A percentile compares a stretch with the other conserved stretches of the same genome.
phyloP scores from a whole-genome alignment of 805 yeast species.

The Cyberlindnera euphorbiiphila region DNA sequence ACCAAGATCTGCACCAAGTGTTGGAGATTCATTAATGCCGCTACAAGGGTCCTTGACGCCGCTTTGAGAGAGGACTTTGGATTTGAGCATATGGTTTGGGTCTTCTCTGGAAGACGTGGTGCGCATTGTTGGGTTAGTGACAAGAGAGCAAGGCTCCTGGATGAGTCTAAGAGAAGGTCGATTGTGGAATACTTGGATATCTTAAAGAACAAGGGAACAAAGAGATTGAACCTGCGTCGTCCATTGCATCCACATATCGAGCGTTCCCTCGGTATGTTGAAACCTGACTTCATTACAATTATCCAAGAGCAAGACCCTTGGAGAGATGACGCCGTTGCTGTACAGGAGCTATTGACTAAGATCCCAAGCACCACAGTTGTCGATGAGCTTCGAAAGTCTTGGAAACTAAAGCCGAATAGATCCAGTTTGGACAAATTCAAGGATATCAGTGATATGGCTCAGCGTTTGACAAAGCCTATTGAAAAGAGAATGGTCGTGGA shows the following conservation, averaged over 20 bases:
- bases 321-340: slow-evolving; percentile 51
- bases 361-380: slow-evolving; percentile 56
- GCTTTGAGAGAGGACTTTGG: slow-evolving; percentile 88
- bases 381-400: slow-evolving; percentile 48
- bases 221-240: slow-evolving; percentile 53
- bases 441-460: slow-evolving; percentile 56
- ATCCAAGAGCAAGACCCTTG: slow-evolving; percentile 90
- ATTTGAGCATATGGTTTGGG: slow-evolving; percentile 84
- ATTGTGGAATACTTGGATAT: slow-evolving; percentile 83
- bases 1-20: slow-evolving; percentile 84
- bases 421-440: slow-evolving; percentile 71
- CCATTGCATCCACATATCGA: slow-evolving; percentile 89
- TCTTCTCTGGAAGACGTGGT: slow-evolving; percentile 97
- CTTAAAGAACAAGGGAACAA: slow-evolving; percentile 48
- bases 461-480: slow-evolving; percentile 35
- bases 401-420: slow-evolving; percentile 53
- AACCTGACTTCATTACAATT: slow-evolving; percentile 56
- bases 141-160: slow-evolving; percentile 66
- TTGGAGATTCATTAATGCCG: slow-evolving; percentile 89
- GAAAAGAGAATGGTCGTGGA: slow-evolving; percentile 52
- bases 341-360: slow-evolving; percentile 53
- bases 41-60: slow-evolving; percentile 66
- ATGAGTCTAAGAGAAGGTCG: slow-evolving; percentile 70
- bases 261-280: slow-evolving; percentile 67
- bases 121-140: slow-evolving; percentile 99